Base-by-base conservation (phyloP, 352 stramenopile species). In the Phytophthora fragariaefolia region DNA sequence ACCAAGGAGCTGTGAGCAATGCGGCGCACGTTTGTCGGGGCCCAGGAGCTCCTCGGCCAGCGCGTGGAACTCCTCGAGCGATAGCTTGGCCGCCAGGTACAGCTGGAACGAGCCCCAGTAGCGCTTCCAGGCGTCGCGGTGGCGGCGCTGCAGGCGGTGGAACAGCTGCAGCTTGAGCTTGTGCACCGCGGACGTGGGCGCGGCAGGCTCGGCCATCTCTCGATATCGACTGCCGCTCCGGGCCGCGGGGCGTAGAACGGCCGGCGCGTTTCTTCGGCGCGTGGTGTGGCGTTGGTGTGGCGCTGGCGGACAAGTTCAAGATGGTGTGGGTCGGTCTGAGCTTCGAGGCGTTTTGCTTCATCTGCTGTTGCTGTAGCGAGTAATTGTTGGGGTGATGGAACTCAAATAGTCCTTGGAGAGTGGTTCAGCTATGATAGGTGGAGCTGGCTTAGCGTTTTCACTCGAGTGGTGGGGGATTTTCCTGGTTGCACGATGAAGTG, bases 141-240 rank as follows among this genome's bases (percentile, higher is more conserved):
- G 64, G 42, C 76, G 74, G 20, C 73, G 67, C 63, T 89, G 74
- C n/a, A 92, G 74, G 23, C 71, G 67, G 55, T 86, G 82, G 58
- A 87, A 92, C 22, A 92, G 65, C 69, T 83, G 77, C 45, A 81
- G 71, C 73, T 92, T 92, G 43, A 87, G 78, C 70, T 82, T 72
- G 20, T 79, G 76, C 65, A 83, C 67, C 15, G 58, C 58, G 15
- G 61, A 57, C 52, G 65, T 53, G 9, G 57, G 30, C 61, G 20
- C 51, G 42, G 32, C 46, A 20, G 22, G 32, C 49, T 74, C 61
- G 20, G 30, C 13, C 65, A 71, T 68, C 15, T 15, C 22, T 51
- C 20, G 51, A 58, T 45, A 58, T 50, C 12, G 42, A 52, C 30
- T 43, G 45, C 26, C 47, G 45, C n/a, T 52, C 45, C 15, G 18